Evolutionary conservation across 148 eudicot species (phyloP).

Genomic region (Nepenthes mirabilis): DNA sequence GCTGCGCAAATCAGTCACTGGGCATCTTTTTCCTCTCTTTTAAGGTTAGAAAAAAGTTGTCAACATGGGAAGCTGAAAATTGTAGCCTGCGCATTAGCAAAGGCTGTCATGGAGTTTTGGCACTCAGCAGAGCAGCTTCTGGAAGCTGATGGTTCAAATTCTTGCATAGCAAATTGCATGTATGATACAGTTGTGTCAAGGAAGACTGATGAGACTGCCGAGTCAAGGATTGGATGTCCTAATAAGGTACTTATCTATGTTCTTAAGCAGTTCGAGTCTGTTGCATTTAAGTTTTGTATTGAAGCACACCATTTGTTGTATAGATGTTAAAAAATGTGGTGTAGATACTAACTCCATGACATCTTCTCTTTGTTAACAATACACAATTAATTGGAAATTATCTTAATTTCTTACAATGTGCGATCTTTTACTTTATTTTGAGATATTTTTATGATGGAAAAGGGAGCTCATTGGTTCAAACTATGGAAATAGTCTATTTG

Average conservation of each 20-base stretch:
- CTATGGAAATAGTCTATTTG: too few relatives aligned
- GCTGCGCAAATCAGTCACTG: conserved; percentile 66
- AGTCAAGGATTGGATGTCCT: conserved; percentile 4
- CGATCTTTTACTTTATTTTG: too few relatives aligned
- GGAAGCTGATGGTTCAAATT: conserved; percentile 10
- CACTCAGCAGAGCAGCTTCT: conserved; percentile 36
- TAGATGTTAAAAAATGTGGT: too few relatives aligned
- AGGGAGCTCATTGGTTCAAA: too few relatives aligned
- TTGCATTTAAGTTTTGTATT: too few relatives aligned
- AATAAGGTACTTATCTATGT: conserved; percentile 14
- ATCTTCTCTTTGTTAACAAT: too few relatives aligned
- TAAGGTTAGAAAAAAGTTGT: conserved; percentile 43
- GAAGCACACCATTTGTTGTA: too few relatives aligned
- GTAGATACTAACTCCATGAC: too few relatives aligned
- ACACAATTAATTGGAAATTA: too few relatives aligned
- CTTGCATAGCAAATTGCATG: conserved; percentile 11
- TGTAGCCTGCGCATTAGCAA: conserved; percentile 55
- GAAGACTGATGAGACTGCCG: conserved; percentile 9
- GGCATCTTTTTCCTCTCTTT: conserved; percentile 40
- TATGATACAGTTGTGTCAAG: conserved; percentile 10
- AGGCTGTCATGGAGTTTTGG: conserved; percentile 87
- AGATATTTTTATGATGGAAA: too few relatives aligned
- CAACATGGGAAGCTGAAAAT: conserved; percentile 31
- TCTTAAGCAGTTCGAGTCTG: neutral
- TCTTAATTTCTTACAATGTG: too few relatives aligned